Evolutionary conservation across 2,329 filamentous ascomycete genomes (phyloP).

Genomic region (Davidsoniella virescens): DNA sequence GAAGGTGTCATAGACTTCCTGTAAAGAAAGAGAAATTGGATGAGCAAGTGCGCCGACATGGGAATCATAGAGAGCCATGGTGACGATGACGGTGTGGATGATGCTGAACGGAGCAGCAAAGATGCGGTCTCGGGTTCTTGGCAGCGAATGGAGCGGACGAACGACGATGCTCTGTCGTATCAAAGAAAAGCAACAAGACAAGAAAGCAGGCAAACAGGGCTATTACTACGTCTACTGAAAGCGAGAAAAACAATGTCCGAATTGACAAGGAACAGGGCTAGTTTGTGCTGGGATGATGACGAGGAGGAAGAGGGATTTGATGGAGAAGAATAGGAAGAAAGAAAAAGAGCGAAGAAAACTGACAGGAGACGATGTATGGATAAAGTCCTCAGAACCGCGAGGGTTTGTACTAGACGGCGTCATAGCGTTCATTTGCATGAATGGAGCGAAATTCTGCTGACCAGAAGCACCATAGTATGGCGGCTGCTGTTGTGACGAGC

Average conservation of each 20-base stretch:
- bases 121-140: too few species aligned
- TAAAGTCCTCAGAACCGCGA: conserved; percentile 38
- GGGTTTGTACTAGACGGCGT: conserved; percentile 37
- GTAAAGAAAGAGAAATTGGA: conserved; percentile 1
- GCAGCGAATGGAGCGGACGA: too few species aligned
- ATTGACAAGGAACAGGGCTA: not conserved
- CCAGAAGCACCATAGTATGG: conserved; percentile 28
- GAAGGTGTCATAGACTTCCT: conserved; percentile 8
- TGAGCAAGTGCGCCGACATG: not conserved
- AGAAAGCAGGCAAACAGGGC: too few species aligned
- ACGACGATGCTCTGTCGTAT: too few species aligned
- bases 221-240: too few species aligned
- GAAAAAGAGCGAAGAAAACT: conserved; percentile 3
- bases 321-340: not conserved
- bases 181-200: conserved; percentile 3
- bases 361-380: conserved; percentile 38
- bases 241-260: not conserved
- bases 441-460: conserved; percentile 35
- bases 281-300: not conserved
- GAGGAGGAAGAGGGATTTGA: not conserved
- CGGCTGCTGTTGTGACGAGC: conserved; percentile 24
- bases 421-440: conserved; percentile 36
- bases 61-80: conserved; percentile 11
- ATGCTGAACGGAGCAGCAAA: too few species aligned
- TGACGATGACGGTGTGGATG: conserved; percentile 13